These are phyloP conservation scores for Mediolabrus comicus DNA, from an alignment of 108 stramenopile species.

Conservation along the genomic window DNA sequence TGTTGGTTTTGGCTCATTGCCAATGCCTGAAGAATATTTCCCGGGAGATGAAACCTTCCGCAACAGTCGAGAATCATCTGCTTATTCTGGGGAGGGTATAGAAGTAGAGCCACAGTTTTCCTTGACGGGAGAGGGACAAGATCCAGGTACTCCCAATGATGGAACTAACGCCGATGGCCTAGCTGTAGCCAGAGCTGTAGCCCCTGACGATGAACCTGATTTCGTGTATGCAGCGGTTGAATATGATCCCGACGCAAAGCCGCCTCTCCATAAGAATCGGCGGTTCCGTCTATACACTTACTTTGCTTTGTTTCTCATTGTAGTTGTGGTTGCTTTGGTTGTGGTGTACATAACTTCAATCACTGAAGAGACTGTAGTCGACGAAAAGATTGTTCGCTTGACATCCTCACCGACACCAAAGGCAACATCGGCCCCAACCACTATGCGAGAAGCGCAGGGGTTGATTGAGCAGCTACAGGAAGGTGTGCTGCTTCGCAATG, in stretches of 20 bases:
- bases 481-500: constrained; percentile 18
- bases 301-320: constrained; percentile 32
- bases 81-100: neutral
- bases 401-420: neutral
- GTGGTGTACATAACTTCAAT: constrained; percentile 15
- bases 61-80: neutral
- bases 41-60: neutral
- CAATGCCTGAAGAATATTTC: neutral
- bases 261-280: constrained; percentile 55
- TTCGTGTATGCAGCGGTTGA: constrained; percentile 60
- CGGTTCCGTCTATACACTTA: constrained; percentile 58
- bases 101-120: neutral
- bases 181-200: constrained; percentile 59
- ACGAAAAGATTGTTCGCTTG: neutral
- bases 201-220: constrained; percentile 53
- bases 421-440: constrained; percentile 26
- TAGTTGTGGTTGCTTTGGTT: constrained; percentile 32
- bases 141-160: neutral
- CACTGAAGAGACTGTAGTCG: neutral
- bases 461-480: constrained; percentile 38
- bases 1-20: neutral
- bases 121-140: neutral
- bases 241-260: constrained; percentile 71
- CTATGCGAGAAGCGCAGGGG: constrained; percentile 23
- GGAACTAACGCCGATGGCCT: constrained; percentile 14